Conservation (phyloP, 495 filamentous ascomycete species). For the Podospora tetraspora region DNA sequence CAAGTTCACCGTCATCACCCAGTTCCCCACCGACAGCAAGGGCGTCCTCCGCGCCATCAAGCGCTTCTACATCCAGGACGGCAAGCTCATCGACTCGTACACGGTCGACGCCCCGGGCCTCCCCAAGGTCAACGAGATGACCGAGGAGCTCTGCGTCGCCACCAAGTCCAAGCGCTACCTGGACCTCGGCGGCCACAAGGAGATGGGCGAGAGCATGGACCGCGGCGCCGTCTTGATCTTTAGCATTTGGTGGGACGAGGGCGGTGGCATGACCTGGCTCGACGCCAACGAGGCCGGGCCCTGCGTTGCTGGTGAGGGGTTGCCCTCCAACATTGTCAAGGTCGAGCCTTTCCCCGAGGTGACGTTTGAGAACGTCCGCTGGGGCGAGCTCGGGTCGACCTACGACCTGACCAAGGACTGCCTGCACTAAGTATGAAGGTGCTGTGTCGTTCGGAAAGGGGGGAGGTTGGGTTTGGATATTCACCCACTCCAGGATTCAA, state of each 20-base stretch:
- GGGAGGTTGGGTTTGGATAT: not conserved
- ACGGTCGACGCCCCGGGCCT: slow-evolving; percentile 13
- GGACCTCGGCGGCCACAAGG: slow-evolving; percentile 49
- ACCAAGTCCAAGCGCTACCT: slow-evolving; percentile 48
- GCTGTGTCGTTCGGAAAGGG: no score
- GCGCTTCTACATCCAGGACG: slow-evolving; percentile 57
- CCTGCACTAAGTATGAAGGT: no score
- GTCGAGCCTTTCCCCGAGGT: slow-evolving; percentile 48
- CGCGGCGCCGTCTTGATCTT: slow-evolving; percentile 60
- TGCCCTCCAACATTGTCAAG: slow-evolving; percentile 44
- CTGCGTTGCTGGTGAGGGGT: slow-evolving; percentile 51
- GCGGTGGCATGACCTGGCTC: slow-evolving; percentile 59
- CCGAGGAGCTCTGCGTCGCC: slow-evolving; percentile 53
- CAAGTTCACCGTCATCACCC: slow-evolving; percentile 58
- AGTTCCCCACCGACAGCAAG: slow-evolving; percentile 54
- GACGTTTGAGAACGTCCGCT: slow-evolving; percentile 59
- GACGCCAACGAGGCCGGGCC: slow-evolving; percentile 54
- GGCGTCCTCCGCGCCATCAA: slow-evolving; percentile 52
- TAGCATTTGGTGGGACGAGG: slow-evolving; percentile 59
- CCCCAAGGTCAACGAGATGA: slow-evolving; percentile 43
- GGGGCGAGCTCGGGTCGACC: slow-evolving; percentile 60
- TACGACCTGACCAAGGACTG: slow-evolving; percentile 17
- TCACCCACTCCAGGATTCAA: not conserved
- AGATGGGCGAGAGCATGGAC: slow-evolving; percentile 53
- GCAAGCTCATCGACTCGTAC: slow-evolving; percentile 37